Percentiles rank a stretch among this genome's conserved stretches.
Evolutionary conservation across 2,329 filamentous ascomycete genomes (phyloP).

Genomic region (Trichophyton benhamiae): DNA sequence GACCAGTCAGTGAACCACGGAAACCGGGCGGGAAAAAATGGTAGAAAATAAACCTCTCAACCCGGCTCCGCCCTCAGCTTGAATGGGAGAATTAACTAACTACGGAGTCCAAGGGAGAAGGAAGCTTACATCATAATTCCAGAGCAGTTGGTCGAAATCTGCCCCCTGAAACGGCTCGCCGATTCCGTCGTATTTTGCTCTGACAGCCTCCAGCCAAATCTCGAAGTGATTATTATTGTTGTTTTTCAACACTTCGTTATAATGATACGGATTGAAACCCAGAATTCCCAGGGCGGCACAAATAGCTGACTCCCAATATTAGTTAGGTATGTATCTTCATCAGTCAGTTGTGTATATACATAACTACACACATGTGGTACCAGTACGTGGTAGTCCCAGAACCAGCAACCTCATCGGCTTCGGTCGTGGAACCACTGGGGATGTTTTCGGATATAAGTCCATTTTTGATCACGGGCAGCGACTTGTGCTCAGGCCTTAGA

Average conservation of each 20-base stretch:
- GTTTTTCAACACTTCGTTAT: not conserved
- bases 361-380: constrained; percentile 7
- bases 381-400: constrained; percentile 7
- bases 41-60: not conserved
- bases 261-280: not conserved
- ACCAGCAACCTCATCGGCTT: constrained; percentile 8
- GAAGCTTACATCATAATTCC: not conserved
- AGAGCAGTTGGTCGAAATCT: not conserved
- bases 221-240: not conserved
- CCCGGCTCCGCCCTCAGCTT: too few species aligned
- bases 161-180: not conserved
- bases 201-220: not conserved
- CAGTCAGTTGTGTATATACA: not conserved
- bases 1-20: not conserved
- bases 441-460: not conserved
- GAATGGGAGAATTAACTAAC: not conserved
- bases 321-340: not conserved
- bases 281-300: not conserved
- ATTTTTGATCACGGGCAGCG: not conserved
- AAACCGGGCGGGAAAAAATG: too few species aligned
- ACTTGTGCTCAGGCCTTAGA: not conserved
- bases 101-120: not conserved
- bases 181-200: not conserved
- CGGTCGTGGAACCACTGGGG: not conserved
- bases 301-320: not conserved